Evolutionary conservation across 352 stramenopile species (phyloP).

Genomic region (Phytopythium delawarense): DNA sequence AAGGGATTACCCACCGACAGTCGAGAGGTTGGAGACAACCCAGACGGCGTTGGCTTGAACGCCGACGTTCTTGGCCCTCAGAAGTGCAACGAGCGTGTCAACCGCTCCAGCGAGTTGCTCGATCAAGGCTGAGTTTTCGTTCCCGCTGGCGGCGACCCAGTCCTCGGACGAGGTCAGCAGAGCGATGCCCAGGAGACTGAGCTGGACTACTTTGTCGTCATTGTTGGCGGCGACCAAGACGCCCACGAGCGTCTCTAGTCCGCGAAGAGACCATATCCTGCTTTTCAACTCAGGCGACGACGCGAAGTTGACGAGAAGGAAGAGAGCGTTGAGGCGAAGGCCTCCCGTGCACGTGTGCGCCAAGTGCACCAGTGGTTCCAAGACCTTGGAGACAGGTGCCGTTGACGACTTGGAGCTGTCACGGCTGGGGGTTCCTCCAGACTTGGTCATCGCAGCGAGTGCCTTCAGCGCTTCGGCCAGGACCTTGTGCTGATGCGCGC

Average conservation of each 20-base stretch:
- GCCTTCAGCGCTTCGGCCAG: constrained; percentile 46
- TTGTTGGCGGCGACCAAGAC: constrained; percentile 12
- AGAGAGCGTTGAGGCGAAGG: constrained; percentile 50
- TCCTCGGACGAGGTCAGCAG: constrained; percentile 35
- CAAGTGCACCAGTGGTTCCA: constrained; percentile 49
- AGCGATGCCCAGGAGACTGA: constrained; percentile 59
- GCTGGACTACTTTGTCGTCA: constrained; percentile 59
- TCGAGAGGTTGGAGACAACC: constrained; percentile 73
- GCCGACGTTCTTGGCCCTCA: constrained; percentile 45
- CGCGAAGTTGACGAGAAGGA: constrained; percentile 70
- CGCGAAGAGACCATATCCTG: constrained; percentile 39
- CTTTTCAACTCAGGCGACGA: constrained; percentile 33
- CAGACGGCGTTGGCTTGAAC: constrained; percentile 73
- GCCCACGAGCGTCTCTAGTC: constrained; percentile 30
- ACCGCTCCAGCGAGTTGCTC: constrained; percentile 33
- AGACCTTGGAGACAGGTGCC: constrained; percentile 24
- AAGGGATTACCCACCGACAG: constrained; percentile 32
- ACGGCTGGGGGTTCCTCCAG: constrained; percentile 13
- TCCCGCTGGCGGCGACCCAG: constrained; percentile 23
- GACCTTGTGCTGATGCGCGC: constrained; percentile 18
- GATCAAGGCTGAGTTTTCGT: constrained; percentile 2
- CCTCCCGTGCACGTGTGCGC: constrained; percentile 21
- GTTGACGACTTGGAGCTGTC: background rate
- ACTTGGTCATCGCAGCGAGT: constrained; percentile 45
- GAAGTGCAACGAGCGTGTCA: constrained; percentile 34